Evolutionary conservation across 371 early-diverging fungal species (phyloP).

Genomic region (Basidiobolus meristosporus): DNA sequence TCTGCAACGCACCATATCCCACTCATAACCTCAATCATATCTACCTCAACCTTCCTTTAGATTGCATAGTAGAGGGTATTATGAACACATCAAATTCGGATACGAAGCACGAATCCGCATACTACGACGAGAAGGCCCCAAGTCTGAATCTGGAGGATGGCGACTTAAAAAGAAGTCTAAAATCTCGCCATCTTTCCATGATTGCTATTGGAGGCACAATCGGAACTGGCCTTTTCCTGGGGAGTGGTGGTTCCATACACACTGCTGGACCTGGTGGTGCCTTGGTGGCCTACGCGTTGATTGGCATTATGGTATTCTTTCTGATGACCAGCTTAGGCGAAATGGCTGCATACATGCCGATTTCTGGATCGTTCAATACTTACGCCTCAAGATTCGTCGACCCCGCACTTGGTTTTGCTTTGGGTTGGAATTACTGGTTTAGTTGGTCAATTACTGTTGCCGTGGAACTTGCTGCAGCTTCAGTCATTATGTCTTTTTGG

Average conservation of each 20-base stretch:
- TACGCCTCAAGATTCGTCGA: constrained; percentile 71
- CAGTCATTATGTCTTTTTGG: constrained; percentile 54
- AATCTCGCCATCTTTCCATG: constrained; percentile 58
- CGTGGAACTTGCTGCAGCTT: constrained; percentile 48
- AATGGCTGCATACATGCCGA: constrained; percentile 72
- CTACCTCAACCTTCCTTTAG: no score
- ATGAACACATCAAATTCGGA: no score
- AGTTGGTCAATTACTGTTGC: constrained; percentile 72
- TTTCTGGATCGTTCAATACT: constrained; percentile 69
- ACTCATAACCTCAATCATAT: no score
- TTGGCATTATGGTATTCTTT: constrained; percentile 66
- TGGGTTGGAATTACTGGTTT: constrained; percentile 65
- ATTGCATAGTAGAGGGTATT: no score
- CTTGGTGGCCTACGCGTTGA: constrained; percentile 50
- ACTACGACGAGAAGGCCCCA: no score
- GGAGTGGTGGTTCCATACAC: constrained; percentile 57
- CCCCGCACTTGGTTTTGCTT: constrained; percentile 65
- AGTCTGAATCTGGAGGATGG: no score
- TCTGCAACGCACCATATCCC: no score
- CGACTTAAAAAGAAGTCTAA: constrained; percentile 7
- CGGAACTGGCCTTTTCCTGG: constrained; percentile 77
- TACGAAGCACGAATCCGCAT: no score
- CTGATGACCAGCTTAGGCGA: constrained; percentile 70
- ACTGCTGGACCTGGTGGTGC: constrained; percentile 70
- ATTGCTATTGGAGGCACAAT: constrained; percentile 63